Base-by-base conservation (phyloP, 2,329 filamentous ascomycete genomes). In the Diaporthe destruens region DNA sequence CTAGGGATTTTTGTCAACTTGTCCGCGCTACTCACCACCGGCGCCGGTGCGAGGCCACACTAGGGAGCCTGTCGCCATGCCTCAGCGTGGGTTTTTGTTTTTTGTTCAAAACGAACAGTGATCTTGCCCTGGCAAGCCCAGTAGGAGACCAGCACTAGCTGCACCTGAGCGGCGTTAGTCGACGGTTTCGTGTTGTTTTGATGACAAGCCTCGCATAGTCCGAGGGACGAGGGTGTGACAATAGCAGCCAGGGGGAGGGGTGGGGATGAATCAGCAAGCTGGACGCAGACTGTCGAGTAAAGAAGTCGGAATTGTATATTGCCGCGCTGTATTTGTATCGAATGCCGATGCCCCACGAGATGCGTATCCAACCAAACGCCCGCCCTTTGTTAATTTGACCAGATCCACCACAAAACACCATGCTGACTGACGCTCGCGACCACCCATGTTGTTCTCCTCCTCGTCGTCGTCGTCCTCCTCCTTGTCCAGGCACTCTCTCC, bases 291-390 rank as follows among this genome's bases (percentile, higher is more conserved):
- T 34, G 39, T 44, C 44, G 55, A 18, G 51, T 53, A 14, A 57
- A 69, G 25, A 49, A 59, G 7, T 57, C 42, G 68, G 23, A 49
- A 54, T 61, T 61, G 55, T 44, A 70, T 55, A 61, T 29, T 70
- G 55, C 47, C 68, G 34, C 47, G 55, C 47, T 70, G 55, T 70
- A 70, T 61, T 55, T 70, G 55, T 70, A 70, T 61, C 68, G 57
- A 39, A 70, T 61, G 68, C 68, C 57, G 55, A 70, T 23, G 55
- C 47, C 47, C 68, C 68, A 61, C 44, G 44, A 61, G 68, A 70
- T 70, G 68, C 56, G 32, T 59, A 51, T 59, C 55, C 68, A 70
- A 61, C 55, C 55, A 54, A 59, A 70, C 55, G 55, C 55, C 55
- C 65, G 23, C 65, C 25, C 25, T 56, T 55, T 47, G 23, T 23